Evolutionary conservation across 768 basidiomycete species (phyloP).

Genomic region (Piloderma croceum): DNA sequence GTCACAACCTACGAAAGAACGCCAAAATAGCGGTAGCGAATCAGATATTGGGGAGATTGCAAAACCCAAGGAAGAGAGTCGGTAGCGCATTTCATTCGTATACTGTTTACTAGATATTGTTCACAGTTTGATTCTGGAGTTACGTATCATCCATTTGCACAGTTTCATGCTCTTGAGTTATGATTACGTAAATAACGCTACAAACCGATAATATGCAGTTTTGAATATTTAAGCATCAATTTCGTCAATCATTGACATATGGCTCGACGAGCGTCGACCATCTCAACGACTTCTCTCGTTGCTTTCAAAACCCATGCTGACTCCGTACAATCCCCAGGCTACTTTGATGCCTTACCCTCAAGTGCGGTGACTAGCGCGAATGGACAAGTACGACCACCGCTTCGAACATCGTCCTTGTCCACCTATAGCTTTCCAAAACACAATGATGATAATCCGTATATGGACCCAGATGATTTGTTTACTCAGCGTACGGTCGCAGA

Average conservation of each 20-base stretch:
- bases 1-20: constrained; percentile 16
- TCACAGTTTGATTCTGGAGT: too few species aligned
- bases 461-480: constrained; percentile 71
- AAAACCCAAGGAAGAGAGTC: constrained; percentile 18
- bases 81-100: neutral
- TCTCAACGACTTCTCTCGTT: constrained; percentile 25
- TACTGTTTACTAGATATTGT: constrained; percentile 10
- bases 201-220: too few species aligned
- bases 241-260: too few species aligned
- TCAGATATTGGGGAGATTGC: constrained; percentile 28
- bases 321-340: neutral
- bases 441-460: constrained; percentile 7
- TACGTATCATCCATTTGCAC: too few species aligned
- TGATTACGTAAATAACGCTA: too few species aligned
- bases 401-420: constrained; percentile 4
- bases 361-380: too few species aligned
- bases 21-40: constrained; percentile 34
- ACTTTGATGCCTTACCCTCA: neutral
- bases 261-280: constrained; percentile 34
- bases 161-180: too few species aligned
- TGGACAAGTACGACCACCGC: neutral
- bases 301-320: constrained; percentile 15
- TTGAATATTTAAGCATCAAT: too few species aligned
- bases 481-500: constrained; percentile 64
- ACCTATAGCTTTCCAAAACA: constrained; percentile 10